A percentile compares a stretch with the other conserved stretches of the same genome.
Conservation (phyloP, 2,329 filamentous ascomycete species). For the Torrubiella hemipterigena region DNA sequence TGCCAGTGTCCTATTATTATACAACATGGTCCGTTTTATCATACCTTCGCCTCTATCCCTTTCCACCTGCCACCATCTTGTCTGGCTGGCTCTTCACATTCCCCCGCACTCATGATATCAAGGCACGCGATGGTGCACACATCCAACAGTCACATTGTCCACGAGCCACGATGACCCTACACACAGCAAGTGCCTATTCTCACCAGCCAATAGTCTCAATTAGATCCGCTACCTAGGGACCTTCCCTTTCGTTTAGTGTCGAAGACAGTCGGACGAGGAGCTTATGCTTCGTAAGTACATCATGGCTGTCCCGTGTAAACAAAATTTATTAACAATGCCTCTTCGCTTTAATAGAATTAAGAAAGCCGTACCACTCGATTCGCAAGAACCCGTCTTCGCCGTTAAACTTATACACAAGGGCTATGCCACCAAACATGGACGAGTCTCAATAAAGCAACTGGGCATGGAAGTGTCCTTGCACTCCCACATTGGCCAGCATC, state of each 20-base stretch:
- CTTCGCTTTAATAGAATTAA: conserved; percentile 54
- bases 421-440: conserved; percentile 80
- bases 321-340: conserved; percentile 7
- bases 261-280: conserved; percentile 90
- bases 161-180: too few relatives aligned
- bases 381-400: conserved; percentile 69
- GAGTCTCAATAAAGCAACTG: conserved; percentile 79
- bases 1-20: too few relatives aligned
- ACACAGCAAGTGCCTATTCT: too few relatives aligned
- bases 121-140: too few relatives aligned
- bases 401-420: conserved; percentile 99
- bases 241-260: conserved; percentile 92
- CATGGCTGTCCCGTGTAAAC: background rate
- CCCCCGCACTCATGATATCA: too few relatives aligned
- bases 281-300: conserved; percentile 76
- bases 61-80: too few relatives aligned
- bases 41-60: too few relatives aligned
- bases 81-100: too few relatives aligned
- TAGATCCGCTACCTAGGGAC: conserved; percentile 72
- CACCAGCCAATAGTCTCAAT: conserved; percentile 80
- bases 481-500: conserved; percentile 75
- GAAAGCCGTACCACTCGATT: conserved; percentile 70
- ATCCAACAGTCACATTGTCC: too few relatives aligned
- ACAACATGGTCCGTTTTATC: too few relatives aligned
- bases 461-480: conserved; percentile 87